These are phyloP conservation scores for Protea cynaroides DNA, from an alignment of 164 flowering plant species.

Conservation along the genomic window DNA sequence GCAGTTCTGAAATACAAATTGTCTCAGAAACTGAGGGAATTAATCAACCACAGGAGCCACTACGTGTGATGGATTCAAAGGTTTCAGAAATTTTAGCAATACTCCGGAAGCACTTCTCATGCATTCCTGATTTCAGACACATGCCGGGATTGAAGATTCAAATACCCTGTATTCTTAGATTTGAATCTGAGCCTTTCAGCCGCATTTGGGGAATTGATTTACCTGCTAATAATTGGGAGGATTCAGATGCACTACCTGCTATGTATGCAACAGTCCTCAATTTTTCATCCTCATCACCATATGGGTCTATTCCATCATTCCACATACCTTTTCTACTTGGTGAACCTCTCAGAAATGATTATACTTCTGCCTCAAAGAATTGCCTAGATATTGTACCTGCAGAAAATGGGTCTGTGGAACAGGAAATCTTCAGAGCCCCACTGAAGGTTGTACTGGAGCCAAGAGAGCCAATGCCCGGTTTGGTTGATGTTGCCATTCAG, in stretches of 20 bases:
- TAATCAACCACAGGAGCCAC: slow-evolving; percentile 37
- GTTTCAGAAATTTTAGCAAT: slow-evolving; percentile 51
- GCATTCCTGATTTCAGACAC: slow-evolving; percentile 79
- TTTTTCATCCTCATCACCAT: slow-evolving; percentile 80
- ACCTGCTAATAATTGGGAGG: slow-evolving; percentile 24
- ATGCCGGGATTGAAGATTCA: slow-evolving; percentile 73
- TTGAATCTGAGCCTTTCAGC: slow-evolving; percentile 63
- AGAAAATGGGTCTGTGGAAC: slow-evolving; percentile 32
- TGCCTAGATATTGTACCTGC: slow-evolving; percentile 52
- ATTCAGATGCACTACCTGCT: slow-evolving; percentile 60
- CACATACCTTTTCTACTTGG: slow-evolving; percentile 85
- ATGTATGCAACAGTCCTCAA: slow-evolving; percentile 73
- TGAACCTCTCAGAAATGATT: slow-evolving; percentile 28
- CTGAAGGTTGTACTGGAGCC: slow-evolving; percentile 74
- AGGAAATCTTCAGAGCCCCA: slow-evolving; percentile 38
- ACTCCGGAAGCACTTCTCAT: slow-evolving; percentile 69
- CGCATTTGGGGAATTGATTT: slow-evolving; percentile 39
- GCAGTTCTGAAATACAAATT: slow-evolving; percentile 16
- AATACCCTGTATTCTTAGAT: slow-evolving; percentile 59
- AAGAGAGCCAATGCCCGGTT: slow-evolving; percentile 82
- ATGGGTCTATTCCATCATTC: slow-evolving; percentile 69
- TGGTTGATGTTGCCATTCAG: slow-evolving; percentile 66
- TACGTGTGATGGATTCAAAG: slow-evolving; percentile 85
- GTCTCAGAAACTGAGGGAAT: slow-evolving; percentile 26
- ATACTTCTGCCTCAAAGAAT: slow-evolving; percentile 16